Evolutionary conservation across 495 filamentous ascomycete genomes (phyloP).

Genomic region (Annulohypoxylon moriforme): DNA sequence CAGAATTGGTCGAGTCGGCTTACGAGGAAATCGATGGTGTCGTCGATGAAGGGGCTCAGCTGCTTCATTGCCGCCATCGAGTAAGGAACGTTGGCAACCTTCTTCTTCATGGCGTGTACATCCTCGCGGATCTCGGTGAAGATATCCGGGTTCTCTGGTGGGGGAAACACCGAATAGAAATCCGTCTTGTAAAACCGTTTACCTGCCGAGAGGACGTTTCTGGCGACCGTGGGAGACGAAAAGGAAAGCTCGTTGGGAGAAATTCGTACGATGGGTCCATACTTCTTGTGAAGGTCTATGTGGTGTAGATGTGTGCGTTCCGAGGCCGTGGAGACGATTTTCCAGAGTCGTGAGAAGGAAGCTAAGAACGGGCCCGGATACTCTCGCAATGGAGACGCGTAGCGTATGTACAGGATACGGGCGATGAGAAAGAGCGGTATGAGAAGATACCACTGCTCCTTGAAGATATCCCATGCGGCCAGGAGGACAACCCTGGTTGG

Average conservation of each 20-base stretch:
- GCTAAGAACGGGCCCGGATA: conserved; percentile 64
- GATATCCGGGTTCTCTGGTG: conserved; percentile 68
- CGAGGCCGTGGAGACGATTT: conserved; percentile 50
- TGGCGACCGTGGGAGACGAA: conserved; percentile 61
- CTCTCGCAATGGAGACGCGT: conserved; percentile 58
- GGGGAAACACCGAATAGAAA: conserved; percentile 66
- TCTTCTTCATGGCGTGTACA: conserved; percentile 66
- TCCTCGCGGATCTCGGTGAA: conserved; percentile 67
- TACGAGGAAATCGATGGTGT: conserved; percentile 58
- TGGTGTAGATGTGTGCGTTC: conserved; percentile 59
- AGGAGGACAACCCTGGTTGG: conserved; percentile 46
- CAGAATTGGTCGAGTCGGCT: conserved; percentile 54
- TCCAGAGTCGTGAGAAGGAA: conserved; percentile 61
- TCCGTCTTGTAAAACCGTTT: conserved; percentile 68
- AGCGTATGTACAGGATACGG: conserved; percentile 54
- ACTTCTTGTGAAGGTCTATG: conserved; percentile 61
- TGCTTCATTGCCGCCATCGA: conserved; percentile 66
- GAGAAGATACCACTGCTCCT: conserved; percentile 52
- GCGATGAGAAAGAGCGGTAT: conserved; percentile 47
- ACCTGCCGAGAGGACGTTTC: conserved; percentile 60
- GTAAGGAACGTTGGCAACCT: conserved; percentile 65
- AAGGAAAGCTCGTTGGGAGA: conserved; percentile 67
- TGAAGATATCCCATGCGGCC: conserved; percentile 45
- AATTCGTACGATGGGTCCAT: conserved; percentile 67
- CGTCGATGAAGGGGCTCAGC: conserved; percentile 59